Evolutionary conservation across 2,329 filamentous ascomycete genomes (phyloP), one percentile per base, ranked within the genome.

Genomic region (Ophiognomonia clavigignenti-juglandacearum): DNA sequence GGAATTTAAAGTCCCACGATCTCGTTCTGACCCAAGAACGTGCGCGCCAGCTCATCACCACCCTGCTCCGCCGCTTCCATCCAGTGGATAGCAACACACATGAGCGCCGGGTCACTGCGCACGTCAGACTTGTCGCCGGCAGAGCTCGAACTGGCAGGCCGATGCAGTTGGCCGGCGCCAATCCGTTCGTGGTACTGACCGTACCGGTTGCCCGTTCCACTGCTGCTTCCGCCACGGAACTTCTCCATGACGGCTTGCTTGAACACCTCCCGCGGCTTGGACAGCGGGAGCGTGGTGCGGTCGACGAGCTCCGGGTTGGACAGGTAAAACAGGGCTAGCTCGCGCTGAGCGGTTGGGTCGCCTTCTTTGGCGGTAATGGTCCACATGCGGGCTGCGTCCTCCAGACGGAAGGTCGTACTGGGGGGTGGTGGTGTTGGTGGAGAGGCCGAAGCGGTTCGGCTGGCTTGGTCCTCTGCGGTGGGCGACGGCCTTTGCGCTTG

Each of bases 1-100:
- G 36, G 14, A 19, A 32, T 19, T 43, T 31, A 52, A 6, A 52
- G 31, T 6, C 50, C 50, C 20, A 49, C 42, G 26, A 45, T 29
- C 35, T 52, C 50, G 18, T 52, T 52, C 68, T 95, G 88, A 54
- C 84, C 78, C 64, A 96, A 70, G 67, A 92, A 91, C 63, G 85
- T 86, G 61, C 82, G 84, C 18, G 92, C 92, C 56, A 95, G 72
- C 60, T 86, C 80, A 63, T 97, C 92, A 1, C 90, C 90, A n/a
- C 90, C 90, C 45, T 79, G 78, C 57, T 88, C 86, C 31, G 88
- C 90, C 55, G 88, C 75, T 69, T 92, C 88, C 90, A 97, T 96
- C 91, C 92, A 97, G 71, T 97, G 92, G 66, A 95, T 83, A 9
- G 92, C 92, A 48, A 96, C 81, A 59, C 91, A 96, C 87, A 97